These are phyloP conservation scores for Colletotrichum viniferum DNA, from an alignment of 2,329 filamentous ascomycete genomes.

Conservation along the genomic window DNA sequence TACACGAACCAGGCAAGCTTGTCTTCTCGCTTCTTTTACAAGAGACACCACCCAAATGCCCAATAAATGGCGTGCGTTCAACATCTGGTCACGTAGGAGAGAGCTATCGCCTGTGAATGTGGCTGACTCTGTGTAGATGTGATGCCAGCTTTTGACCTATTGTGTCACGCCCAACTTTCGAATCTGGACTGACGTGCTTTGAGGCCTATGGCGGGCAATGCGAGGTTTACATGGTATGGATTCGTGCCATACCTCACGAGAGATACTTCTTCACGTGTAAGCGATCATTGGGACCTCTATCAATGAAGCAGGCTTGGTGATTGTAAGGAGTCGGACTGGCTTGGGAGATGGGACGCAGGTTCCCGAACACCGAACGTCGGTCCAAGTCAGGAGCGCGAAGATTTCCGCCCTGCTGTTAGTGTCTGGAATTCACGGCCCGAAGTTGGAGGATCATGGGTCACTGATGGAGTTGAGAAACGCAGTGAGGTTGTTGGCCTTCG, in stretches of 20 bases:
- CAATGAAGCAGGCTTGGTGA: neutral
- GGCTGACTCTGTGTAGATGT: neutral
- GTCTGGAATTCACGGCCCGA: no score
- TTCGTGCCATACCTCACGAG: neutral
- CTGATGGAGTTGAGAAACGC: neutral
- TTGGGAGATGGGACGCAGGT: neutral
- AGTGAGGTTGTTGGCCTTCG: neutral
- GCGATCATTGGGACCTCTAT: accelerated
- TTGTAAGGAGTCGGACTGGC: neutral
- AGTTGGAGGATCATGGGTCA: no score
- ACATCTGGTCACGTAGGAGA: neutral
- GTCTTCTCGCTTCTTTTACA: accelerated
- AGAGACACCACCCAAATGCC: neutral
- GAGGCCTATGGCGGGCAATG: neutral
- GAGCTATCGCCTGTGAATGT: no score
- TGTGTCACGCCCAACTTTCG: neutral
- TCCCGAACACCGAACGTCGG: no score
- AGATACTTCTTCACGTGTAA: accelerated
- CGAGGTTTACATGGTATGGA: neutral
- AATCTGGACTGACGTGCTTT: neutral
- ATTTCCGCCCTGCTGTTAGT: no score
- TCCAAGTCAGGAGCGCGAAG: no score
- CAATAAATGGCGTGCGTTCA: accelerated
- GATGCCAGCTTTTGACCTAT: neutral
- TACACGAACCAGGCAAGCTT: neutral